phyloP scores from a whole-genome alignment of 2,329 filamentous ascomycete genomes.

The Scytalidium lignicola region DNA sequence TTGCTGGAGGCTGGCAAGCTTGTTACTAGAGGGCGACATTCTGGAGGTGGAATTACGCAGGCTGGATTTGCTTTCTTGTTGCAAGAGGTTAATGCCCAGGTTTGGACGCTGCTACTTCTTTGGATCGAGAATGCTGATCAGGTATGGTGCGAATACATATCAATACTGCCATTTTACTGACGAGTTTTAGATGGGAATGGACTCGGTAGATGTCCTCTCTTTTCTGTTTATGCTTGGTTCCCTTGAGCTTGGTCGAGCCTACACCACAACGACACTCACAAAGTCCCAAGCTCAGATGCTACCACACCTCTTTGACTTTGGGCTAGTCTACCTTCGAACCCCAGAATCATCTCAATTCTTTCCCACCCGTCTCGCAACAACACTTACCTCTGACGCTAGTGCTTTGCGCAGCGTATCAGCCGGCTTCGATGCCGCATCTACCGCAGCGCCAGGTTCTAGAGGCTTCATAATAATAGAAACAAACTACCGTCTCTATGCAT shows the following conservation, averaged over 20 bases:
- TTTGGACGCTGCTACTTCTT: slow-evolving; percentile 90
- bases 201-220: slow-evolving; percentile 87
- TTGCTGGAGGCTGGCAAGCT: slow-evolving; percentile 76
- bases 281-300: slow-evolving; percentile 82
- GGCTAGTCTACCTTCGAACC: slow-evolving; percentile 74
- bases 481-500: slow-evolving; percentile 96
- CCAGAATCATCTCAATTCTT: slow-evolving; percentile 63
- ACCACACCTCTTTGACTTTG: slow-evolving; percentile 85
- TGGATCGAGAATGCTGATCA: slow-evolving; percentile 82
- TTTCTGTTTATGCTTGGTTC: slow-evolving; percentile 96
- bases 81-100: slow-evolving; percentile 92
- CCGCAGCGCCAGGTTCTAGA: slow-evolving; percentile 42
- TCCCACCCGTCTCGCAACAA: slow-evolving; percentile 89
- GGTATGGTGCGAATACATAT: slow-evolving; percentile 27
- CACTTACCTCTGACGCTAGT: slow-evolving; percentile 70
- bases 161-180: slow-evolving; percentile 8
- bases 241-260: slow-evolving; percentile 84
- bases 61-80: slow-evolving; percentile 91
- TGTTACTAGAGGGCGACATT: slow-evolving; percentile 53
- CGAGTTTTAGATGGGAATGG: slow-evolving; percentile 52
- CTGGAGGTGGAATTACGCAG: slow-evolving; percentile 73
- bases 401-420: slow-evolving; percentile 66
- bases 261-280: slow-evolving; percentile 80
- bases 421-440: slow-evolving; percentile 62
- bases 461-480: slow-evolving; percentile 96